phyloP scores from a whole-genome alignment of 176 grass and related monocot genomes.

The Hsuehochloa calcarea region DNA sequence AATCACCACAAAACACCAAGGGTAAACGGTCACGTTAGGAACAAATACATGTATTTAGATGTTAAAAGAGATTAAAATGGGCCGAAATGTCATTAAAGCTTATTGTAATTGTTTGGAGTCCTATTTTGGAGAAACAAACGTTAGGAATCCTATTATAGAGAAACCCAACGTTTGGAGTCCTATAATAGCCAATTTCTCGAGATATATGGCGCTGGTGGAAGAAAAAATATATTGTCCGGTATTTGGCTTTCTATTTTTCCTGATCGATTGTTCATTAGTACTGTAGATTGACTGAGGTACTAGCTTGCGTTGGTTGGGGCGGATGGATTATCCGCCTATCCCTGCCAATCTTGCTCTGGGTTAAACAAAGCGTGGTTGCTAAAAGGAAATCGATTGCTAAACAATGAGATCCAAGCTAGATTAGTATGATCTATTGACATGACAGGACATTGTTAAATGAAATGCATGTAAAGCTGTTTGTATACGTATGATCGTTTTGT shows the following conservation, averaged over 20 bases:
- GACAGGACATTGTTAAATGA: background rate
- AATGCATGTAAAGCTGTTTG: background rate
- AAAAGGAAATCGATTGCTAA: background rate
- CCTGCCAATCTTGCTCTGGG: background rate
- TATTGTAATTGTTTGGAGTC: too few relatives aligned
- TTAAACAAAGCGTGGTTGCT: background rate
- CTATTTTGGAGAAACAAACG: too few relatives aligned
- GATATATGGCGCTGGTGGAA: background rate
- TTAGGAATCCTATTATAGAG: too few relatives aligned
- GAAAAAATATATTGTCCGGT: background rate
- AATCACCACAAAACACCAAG: too few relatives aligned
- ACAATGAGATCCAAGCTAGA: background rate
- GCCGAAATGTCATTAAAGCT: too few relatives aligned
- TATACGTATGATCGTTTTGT: background rate
- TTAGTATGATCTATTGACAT: background rate
- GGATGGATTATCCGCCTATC: background rate
- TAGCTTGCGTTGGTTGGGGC: background rate
- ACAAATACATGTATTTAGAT: too few relatives aligned
- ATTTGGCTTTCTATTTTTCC: background rate
- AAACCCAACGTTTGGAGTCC: too few relatives aligned
- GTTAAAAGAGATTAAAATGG: too few relatives aligned
- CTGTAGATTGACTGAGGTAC: background rate
- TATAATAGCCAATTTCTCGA: too few relatives aligned
- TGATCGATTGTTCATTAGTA: background rate
- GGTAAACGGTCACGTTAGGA: too few relatives aligned